These are phyloP conservation scores for Leishmania mexicana DNA, from an alignment of 208 protist species.

Conservation along the genomic window DNA sequence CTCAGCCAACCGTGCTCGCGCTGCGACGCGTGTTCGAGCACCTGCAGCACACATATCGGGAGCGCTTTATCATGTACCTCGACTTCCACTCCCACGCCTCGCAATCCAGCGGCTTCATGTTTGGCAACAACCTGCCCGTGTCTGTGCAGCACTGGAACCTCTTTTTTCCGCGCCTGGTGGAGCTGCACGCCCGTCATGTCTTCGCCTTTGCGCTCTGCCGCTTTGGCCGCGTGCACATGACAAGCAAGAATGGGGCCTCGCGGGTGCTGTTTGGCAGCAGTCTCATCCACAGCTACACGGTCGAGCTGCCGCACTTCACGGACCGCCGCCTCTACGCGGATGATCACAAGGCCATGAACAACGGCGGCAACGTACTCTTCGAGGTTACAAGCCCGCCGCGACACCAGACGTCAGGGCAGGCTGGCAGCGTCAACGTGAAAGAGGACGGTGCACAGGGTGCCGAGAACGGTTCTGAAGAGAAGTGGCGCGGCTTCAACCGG, in stretches of 20 bases:
- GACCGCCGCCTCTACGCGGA: conserved; percentile 69
- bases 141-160: conserved; percentile 89
- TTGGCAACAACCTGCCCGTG: conserved; percentile 86
- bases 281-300: conserved; percentile 86
- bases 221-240: conserved; percentile 78
- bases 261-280: conserved; percentile 81
- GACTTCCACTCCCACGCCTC: conserved; percentile 95
- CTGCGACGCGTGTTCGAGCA: conserved; percentile 80
- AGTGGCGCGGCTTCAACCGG: too few species aligned
- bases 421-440: not conserved
- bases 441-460: not conserved
- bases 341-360: conserved; percentile 42
- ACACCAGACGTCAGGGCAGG: conserved; percentile 8
- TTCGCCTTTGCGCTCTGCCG: conserved; percentile 81
- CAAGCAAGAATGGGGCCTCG: conserved; percentile 77
- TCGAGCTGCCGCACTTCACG: conserved; percentile 85
- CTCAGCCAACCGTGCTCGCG: conserved; percentile 85
- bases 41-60: conserved; percentile 57
- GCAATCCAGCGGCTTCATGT: conserved; percentile 91
- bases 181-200: conserved; percentile 68
- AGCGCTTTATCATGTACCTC: conserved; percentile 88
- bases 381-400: conserved; percentile 25
- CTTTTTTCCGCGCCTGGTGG: conserved; percentile 74
- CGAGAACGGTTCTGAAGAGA: not conserved
- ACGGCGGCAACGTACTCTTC: conserved; percentile 31